Percentiles rank a stretch among this genome's conserved stretches.
phyloP scores from a whole-genome alignment of 768 basidiomycete species.

The Gloeostereum incarnatum region DNA sequence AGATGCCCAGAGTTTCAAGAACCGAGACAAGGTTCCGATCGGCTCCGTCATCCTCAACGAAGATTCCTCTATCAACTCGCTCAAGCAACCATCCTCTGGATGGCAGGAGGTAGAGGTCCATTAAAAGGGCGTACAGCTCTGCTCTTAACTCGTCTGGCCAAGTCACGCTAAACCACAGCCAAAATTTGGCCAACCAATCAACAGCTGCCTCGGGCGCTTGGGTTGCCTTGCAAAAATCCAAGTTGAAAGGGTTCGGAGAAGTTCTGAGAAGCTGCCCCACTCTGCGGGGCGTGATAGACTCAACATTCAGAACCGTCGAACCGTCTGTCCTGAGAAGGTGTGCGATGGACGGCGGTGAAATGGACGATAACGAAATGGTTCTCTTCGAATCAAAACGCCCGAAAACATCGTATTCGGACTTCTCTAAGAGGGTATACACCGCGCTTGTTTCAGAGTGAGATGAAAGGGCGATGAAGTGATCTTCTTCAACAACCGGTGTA shows the following conservation, averaged over 20 bases:
- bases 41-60: slow-evolving; percentile 13
- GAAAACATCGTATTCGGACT: slow-evolving; percentile 19
- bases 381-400: slow-evolving; percentile 19
- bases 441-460: not conserved
- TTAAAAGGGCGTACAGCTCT: slow-evolving; percentile 14
- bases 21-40: slow-evolving; percentile 13
- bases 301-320: slow-evolving; percentile 24
- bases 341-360: too few species aligned
- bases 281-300: slow-evolving; percentile 13
- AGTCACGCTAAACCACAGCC: slow-evolving; percentile 29
- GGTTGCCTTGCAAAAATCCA: slow-evolving; percentile 12
- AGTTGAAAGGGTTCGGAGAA: slow-evolving; percentile 14
- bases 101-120: slow-evolving; percentile 21
- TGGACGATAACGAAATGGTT: too few species aligned
- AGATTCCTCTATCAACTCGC: slow-evolving; percentile 16
- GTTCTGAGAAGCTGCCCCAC: slow-evolving; percentile 20
- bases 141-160: slow-evolving; percentile 8
- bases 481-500: slow-evolving; percentile 18
- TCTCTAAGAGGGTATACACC: slow-evolving; percentile 18
- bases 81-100: slow-evolving; percentile 17
- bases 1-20: slow-evolving; percentile 19
- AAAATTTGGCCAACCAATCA: slow-evolving; percentile 30
- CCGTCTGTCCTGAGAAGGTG: too few species aligned
- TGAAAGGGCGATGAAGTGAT: slow-evolving; percentile 13
- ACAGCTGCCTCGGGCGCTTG: slow-evolving; percentile 10